Percentiles rank a stretch among this genome's conserved stretches.
phyloP scores from a whole-genome alignment of 352 stramenopile genomes.

The Phytophthora quininea region DNA sequence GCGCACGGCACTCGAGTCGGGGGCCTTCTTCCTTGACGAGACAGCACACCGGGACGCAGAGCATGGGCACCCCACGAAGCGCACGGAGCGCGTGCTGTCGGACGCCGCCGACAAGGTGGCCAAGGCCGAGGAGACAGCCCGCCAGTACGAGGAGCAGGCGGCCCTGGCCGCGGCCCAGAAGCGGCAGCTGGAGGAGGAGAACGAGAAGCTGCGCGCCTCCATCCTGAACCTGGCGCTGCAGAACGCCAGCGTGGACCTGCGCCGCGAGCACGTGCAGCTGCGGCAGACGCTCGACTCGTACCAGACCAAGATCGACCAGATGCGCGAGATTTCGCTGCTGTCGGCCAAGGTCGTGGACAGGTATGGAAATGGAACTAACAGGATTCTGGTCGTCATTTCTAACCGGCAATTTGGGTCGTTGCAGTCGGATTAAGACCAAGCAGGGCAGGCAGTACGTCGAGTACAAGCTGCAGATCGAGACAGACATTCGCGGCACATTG shows the following conservation, averaged over 20 bases:
- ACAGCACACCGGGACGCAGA: not conserved
- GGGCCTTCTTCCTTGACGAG: not conserved
- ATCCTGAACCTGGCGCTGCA: slow-evolving; percentile 81
- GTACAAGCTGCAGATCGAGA: slow-evolving; percentile 90
- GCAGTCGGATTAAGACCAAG: slow-evolving; percentile 85
- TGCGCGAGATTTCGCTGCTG: slow-evolving; percentile 86
- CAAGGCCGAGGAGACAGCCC: slow-evolving; percentile 68
- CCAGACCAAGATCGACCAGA: slow-evolving; percentile 90
- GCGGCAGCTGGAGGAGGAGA: slow-evolving; percentile 77
- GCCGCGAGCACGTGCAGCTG: slow-evolving; percentile 82
- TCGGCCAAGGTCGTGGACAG: slow-evolving; percentile 87
- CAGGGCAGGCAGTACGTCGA: slow-evolving; percentile 88
- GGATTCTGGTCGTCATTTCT: not conserved
- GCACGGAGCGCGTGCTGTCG: slow-evolving; percentile 69
- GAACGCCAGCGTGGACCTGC: slow-evolving; percentile 79
- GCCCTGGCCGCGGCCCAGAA: slow-evolving; percentile 67
- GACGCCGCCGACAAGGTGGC: slow-evolving; percentile 78
- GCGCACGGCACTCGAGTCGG: not conserved
- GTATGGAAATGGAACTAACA: slow-evolving; percentile 24
- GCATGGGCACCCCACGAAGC: slow-evolving; percentile 55
- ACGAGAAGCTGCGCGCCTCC: slow-evolving; percentile 79
- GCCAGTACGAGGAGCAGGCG: slow-evolving; percentile 60
- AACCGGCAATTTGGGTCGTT: not conserved
- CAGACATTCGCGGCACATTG: slow-evolving; percentile 84
- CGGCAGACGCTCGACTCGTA: slow-evolving; percentile 87